Conservation (phyloP, 345 rosid genomes). For the Sisymbrium altissimum region DNA sequence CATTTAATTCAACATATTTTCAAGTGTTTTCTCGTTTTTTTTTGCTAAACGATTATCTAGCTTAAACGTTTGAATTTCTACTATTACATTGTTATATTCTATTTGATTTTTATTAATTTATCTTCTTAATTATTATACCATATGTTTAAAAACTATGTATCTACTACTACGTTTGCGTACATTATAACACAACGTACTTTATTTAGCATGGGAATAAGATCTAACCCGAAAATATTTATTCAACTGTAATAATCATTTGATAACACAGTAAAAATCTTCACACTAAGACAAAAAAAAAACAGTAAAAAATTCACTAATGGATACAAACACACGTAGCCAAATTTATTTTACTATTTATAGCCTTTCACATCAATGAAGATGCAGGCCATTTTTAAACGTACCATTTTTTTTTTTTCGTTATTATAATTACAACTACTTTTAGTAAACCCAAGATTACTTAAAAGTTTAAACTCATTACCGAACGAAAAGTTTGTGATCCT, state of each 20-base stretch:
- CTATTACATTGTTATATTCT: neutral
- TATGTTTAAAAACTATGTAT: neutral
- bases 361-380: neutral
- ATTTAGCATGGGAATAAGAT: neutral
- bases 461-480: neutral
- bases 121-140: neutral
- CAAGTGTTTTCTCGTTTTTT: neutral
- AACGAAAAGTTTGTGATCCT: neutral
- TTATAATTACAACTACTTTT: neutral
- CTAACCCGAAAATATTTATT: neutral
- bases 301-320: neutral
- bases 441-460: neutral
- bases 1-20: neutral
- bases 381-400: neutral
- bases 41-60: neutral
- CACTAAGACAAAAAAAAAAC: neutral
- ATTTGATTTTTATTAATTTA: neutral
- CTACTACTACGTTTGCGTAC: neutral
- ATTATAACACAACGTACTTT: neutral
- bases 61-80: neutral
- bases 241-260: neutral
- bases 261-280: neutral
- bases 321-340: constrained; percentile 11
- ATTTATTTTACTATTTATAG: neutral
- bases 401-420: neutral